Base-by-base conservation (phyloP, 2,329 filamentous ascomycete species). In the Penicillium palitans region DNA sequence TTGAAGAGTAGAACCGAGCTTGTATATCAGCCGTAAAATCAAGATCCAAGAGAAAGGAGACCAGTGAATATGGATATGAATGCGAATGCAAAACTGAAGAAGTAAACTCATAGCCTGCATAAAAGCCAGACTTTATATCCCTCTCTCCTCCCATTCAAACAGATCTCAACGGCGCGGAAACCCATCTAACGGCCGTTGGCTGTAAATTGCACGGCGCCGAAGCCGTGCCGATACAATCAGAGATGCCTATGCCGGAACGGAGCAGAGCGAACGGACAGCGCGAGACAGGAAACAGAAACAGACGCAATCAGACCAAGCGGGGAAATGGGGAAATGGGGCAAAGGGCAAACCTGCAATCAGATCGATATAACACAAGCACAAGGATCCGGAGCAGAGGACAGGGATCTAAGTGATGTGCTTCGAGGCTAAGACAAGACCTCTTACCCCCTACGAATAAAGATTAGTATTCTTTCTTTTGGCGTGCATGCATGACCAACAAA, bases 261-360 rank as follows among this genome's bases (percentile, higher is more conserved):
- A 42, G 57, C 64, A 67, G 59, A 63, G 60, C 65, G 60, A 66
- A 66, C 64, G 64, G 29, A 35, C 49, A 31, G 44, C 55, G 49
- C 46, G 51, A 53, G 39, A 45, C 45, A 55, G 29, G 25, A 31
- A 50, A 41, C 41, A 44, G 51, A 52, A 55, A 48, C 61, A 59
- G 52, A 37, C 42, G 55, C 52, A 64, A 65, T 61, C 62, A 52
- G 57, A 47, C 27, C 29, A 49, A 52, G 60, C 57, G 61, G 58
- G 50, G 56, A 61, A 47, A 35, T 42, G 21, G 50, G 46, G 31
- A 35, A 24, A 41, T 55, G 52, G 47, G 13, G 39, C 24, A 45
- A 24, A 39, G 27, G 29, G 2, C 24, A 48, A 37, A 35, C 46
- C 37, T n/a, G 37, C 55, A 57, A 57, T 54, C 50, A 54, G 42